Conservation (phyloP, 2,329 filamentous ascomycete genomes). For the Aureobasidium namibiae region DNA sequence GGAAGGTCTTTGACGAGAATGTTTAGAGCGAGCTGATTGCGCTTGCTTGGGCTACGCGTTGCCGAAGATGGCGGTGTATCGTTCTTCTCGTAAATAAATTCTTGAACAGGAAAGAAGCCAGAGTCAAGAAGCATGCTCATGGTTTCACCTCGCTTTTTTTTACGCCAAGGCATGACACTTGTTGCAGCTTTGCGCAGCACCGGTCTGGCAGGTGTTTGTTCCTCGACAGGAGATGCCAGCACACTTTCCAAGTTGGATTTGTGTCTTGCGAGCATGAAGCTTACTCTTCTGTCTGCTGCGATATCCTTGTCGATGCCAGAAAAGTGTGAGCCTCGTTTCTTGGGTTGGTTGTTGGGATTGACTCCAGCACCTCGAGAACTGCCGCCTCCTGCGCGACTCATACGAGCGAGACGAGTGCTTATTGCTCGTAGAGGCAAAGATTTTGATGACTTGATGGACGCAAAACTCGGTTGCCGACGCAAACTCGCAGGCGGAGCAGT, state of each 20-base stretch:
- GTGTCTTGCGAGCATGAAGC: not conserved
- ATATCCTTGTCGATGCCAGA: slow-evolving; percentile 10
- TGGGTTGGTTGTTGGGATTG: not conserved
- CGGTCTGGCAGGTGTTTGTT: not conserved
- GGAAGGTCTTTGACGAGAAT: slow-evolving; percentile 10
- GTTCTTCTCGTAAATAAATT: slow-evolving; percentile 4
- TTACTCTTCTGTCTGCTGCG: not conserved
- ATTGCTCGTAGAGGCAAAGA: not conserved
- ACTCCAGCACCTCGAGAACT: slow-evolving; percentile 4
- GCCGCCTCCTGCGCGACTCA: not conserved
- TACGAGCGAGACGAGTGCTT: not conserved
- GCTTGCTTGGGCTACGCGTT: not conserved
- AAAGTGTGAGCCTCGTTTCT: not conserved
- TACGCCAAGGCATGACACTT: slow-evolving; percentile 9
- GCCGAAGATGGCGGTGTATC: not conserved
- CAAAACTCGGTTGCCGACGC: not conserved
- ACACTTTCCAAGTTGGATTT: not conserved
- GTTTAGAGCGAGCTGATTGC: slow-evolving; percentile 5
- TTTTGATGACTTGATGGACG: not conserved
- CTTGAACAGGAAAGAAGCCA: slow-evolving; percentile 21
- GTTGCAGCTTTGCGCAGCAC: not conserved
- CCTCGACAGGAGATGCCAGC: not conserved
- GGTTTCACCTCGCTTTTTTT: slow-evolving; percentile 16
- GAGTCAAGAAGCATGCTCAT: slow-evolving; percentile 25
- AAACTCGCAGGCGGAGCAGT: slow-evolving; percentile 2